Evolutionary conservation across 352 stramenopile genomes (phyloP).

Genomic region (Phytopythium delawarense): DNA sequence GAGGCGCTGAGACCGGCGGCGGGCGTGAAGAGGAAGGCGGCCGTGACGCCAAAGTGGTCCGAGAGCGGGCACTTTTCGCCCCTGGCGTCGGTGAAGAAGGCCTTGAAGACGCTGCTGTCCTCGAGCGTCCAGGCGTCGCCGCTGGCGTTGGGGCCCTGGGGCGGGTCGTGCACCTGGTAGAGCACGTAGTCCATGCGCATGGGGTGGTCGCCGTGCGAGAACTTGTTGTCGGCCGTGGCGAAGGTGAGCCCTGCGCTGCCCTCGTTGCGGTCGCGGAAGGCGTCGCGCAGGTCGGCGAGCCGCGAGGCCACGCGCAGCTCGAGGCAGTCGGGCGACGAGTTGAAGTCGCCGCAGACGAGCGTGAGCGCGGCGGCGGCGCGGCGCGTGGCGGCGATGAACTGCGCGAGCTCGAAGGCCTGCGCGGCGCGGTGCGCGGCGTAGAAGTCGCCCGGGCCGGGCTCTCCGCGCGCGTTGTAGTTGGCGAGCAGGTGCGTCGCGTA

Average conservation of each 20-base stretch:
- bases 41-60: constrained; percentile 76
- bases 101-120: constrained; percentile 68
- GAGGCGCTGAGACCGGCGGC: constrained; percentile 3
- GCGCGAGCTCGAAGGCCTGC: constrained; percentile 71
- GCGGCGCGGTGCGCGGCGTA: constrained; percentile 64
- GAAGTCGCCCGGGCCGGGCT: constrained; percentile 56
- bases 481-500: constrained; percentile 77
- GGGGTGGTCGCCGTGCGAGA: constrained; percentile 70
- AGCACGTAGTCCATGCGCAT: constrained; percentile 87
- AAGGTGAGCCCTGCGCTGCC: constrained; percentile 60
- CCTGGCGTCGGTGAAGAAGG: constrained; percentile 59
- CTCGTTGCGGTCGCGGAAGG: constrained; percentile 66
- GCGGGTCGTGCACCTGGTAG: constrained; percentile 37
- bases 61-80: constrained; percentile 67
- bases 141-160: too few species aligned
- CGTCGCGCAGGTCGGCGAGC: constrained; percentile 51
- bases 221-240: constrained; percentile 76
- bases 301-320: constrained; percentile 55
- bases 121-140: constrained; percentile 40
- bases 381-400: constrained; percentile 60
- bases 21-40: constrained; percentile 49
- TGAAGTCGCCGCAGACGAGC: constrained; percentile 78
- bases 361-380: constrained; percentile 34
- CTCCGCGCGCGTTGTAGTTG: constrained; percentile 75
- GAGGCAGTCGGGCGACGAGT: constrained; percentile 72